Conservation (phyloP, 805 yeast genomes). For the Wickerhamiella sorbophila region DNA sequence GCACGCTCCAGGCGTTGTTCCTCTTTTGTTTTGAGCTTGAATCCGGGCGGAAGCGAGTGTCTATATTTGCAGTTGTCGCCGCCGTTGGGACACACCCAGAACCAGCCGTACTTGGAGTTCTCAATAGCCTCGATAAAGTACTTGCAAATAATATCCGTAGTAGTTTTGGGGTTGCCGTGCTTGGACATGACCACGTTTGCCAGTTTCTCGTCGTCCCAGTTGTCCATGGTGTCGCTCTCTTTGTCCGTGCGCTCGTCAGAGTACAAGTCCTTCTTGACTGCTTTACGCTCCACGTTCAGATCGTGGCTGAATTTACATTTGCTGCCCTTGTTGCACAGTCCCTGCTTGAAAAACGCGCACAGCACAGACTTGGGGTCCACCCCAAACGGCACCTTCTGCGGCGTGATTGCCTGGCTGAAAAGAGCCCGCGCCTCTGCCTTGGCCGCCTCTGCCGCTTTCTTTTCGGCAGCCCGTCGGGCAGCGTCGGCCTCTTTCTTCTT, state of each 20-base stretch:
- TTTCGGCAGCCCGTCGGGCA: slow-evolving; percentile 55
- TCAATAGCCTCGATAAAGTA: slow-evolving; percentile 93
- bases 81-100: slow-evolving; percentile 94
- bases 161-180: slow-evolving; percentile 87
- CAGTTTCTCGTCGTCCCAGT: slow-evolving; percentile 94
- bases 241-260: slow-evolving; percentile 65
- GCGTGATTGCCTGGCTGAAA: slow-evolving; percentile 47
- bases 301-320: slow-evolving; percentile 92
- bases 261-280: slow-evolving; percentile 81
- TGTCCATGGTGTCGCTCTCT: slow-evolving; percentile 80
- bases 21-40: slow-evolving; percentile 91
- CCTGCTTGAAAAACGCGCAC: slow-evolving; percentile 79
- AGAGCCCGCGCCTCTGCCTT: slow-evolving; percentile 74
- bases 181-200: slow-evolving; percentile 74
- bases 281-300: slow-evolving; percentile 68
- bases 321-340: slow-evolving; percentile 50
- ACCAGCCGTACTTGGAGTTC: slow-evolving; percentile 96
- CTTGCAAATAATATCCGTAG: slow-evolving; percentile 92
- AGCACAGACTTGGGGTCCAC: slow-evolving; percentile 92
- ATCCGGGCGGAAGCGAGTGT: slow-evolving; percentile 94
- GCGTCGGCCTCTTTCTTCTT: slow-evolving; percentile 66
- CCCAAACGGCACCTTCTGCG: slow-evolving; percentile 87
- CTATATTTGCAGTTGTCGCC: slow-evolving; percentile 87
- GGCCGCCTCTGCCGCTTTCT: slow-evolving; percentile 83
- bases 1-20: slow-evolving; percentile 79